A percentile compares a stretch with the other conserved stretches of the same genome.
Conservation (phyloP, 2,329 filamentous ascomycete genomes). For the Penicillium sp. region DNA sequence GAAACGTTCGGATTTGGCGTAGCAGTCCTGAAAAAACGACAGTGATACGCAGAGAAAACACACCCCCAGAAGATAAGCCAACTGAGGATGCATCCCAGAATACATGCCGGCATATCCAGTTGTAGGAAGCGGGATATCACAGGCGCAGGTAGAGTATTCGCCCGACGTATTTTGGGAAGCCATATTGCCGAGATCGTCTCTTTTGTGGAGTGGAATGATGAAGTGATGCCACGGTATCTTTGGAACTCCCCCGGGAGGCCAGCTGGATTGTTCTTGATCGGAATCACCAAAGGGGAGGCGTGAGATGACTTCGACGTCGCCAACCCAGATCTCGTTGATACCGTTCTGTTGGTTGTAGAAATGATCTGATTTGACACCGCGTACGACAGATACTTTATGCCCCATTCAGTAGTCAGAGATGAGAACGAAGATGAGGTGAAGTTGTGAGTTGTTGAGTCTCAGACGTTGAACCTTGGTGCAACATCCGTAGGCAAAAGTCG, state of each 20-base stretch:
- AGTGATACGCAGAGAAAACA: background rate
- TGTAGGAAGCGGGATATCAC: background rate
- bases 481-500: too few species aligned
- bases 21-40: rapidly evolving
- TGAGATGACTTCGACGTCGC: conserved; percentile 39
- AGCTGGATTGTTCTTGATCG: conserved; percentile 39
- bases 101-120: background rate
- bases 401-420: conserved; percentile 28
- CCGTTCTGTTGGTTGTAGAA: conserved; percentile 39
- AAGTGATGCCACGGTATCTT: conserved; percentile 45
- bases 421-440: background rate
- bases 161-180: background rate
- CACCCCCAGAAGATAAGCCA: background rate
- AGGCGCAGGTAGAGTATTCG: rapidly evolving
- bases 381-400: conserved; percentile 35
- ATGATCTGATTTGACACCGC: conserved; percentile 36
- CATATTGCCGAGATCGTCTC: background rate
- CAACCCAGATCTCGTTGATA: conserved; percentile 42
- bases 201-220: conserved; percentile 34
- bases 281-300: conserved; percentile 42
- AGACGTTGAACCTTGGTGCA: too few species aligned
- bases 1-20: background rate
- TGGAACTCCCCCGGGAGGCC: conserved; percentile 34
- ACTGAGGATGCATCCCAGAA: background rate
- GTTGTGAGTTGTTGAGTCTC: too few species aligned